Base-by-base conservation (phyloP, 495 filamentous ascomycete genomes). In the Terfezia boudieri region DNA sequence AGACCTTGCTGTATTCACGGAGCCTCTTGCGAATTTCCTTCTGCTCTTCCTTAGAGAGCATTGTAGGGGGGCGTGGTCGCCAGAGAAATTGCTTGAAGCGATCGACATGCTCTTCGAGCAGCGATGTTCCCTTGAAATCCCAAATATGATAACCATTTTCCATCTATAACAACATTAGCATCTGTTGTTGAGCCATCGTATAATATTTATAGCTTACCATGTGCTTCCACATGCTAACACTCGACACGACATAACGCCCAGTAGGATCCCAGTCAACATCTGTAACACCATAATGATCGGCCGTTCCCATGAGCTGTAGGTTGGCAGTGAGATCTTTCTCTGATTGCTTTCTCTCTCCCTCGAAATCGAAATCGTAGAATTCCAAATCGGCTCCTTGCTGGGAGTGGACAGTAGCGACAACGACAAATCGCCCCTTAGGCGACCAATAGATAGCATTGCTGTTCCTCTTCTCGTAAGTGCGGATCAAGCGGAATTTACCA, bases 391-490 rank as follows among this genome's bases (percentile, higher is more conserved):
- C 93, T 71, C 76, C 85, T 69, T 93, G 83, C 65, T 85, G 80
- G 56, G 85, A 93, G 71, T 84, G 80, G 12, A 98, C 83, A 2
- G 90, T 90, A 22, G 84, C 90, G 12, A 98, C 78, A 46, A 94
- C 77, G 49, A 94, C 87, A 64, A 98, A 95, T 16, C 90, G 79
- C 14, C 90, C 90, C 72, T 83, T 86, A 12, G 90, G 90, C n/a
- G 86, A 92, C 90, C 90, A 98, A 78, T 94, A 94, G 64, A 98
- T 96, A 53, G 83, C 92, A 64, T 98, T 98, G 76, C 81, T 93
- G 68, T 87, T 98, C 76, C 94, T 95, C 79, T 94, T 94, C 60
- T 98, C 90, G 20, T 92, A 74, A 0, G 86, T 95, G 46, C 83
- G 79, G 55, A 96, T 79, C 59, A 88, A 83, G 74, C 85, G 90